Base-by-base conservation (phyloP, 2,329 filamentous ascomycete genomes). In the Neonectria sp. region DNA sequence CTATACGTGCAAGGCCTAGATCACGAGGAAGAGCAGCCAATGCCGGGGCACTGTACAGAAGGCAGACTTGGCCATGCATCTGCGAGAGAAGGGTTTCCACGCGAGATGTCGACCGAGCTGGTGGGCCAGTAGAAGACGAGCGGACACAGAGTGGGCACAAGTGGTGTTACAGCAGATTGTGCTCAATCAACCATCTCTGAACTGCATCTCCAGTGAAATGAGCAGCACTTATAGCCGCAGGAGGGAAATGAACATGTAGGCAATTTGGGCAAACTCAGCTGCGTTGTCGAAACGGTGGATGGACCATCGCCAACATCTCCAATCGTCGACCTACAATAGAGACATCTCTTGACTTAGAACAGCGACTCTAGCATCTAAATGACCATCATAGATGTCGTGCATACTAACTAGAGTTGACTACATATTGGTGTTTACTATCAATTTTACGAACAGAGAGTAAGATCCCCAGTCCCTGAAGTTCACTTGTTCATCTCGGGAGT, bases 51-150 rank as follows among this genome's bases (percentile, higher is more conserved):
- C 61, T 57, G 35, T 51, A 53, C 55, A 40, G 43, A 55, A 35
- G 40, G 29, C 55, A 55, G 37, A 62, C 53, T 35, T 37, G 48
- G 31, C 63, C 37, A 40, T 48, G 53, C 63, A 66, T 66, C 63
- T 62, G 46, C 48, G 40, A 53, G 52, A 21, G 37, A 33, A 55
- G 37, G 46, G 62, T 57, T 57, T 43, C 58, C 35, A 29, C 48
- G 63, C 63, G 45, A 63, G 52, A 57, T 55, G n/a, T 25, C 46
- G 37, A 48, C 53, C 57, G 46, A 40, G 58, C 15, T 37, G 21
- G 46, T 52, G 46, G 37, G 37, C 63, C 53, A 62, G 31, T 48
- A 45, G 31, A 27, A 56, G 5, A 21, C 49, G 24, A 48, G 31
- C 37, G 29, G 15, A 21, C 11, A 21, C 40, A 24, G 29, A 37